phyloP scores from a whole-genome alignment of 768 basidiomycete genomes.

The Neoboletus subvelutipes region DNA sequence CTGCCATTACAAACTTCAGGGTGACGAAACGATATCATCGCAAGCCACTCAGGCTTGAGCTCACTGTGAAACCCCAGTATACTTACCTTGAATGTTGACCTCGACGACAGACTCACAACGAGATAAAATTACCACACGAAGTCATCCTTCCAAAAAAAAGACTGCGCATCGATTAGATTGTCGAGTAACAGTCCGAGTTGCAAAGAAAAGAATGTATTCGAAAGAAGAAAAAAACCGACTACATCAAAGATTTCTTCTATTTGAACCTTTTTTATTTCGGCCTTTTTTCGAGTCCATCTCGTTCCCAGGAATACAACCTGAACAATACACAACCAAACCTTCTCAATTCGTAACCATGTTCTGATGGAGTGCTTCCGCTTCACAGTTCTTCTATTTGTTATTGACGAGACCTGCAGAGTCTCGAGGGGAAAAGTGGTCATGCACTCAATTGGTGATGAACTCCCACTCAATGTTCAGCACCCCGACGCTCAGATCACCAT shows the following conservation, averaged over 20 bases:
- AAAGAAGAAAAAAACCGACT: background rate
- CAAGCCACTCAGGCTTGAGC: too few relatives aligned
- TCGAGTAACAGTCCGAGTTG: background rate
- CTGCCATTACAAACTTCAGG: background rate
- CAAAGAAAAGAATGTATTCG: background rate
- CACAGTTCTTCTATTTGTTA: constrained; percentile 9
- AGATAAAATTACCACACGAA: background rate
- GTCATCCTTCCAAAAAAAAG: too few relatives aligned
- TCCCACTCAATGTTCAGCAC: constrained; percentile 54
- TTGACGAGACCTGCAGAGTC: constrained; percentile 4
- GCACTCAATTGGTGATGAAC: constrained; percentile 30
- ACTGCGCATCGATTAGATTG: too few relatives aligned
- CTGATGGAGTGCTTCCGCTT: constrained; percentile 13
- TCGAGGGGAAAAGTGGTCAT: background rate
- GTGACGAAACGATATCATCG: too few relatives aligned
- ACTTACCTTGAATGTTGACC: background rate
- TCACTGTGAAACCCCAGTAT: background rate
- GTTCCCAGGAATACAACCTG: background rate
- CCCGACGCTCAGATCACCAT: constrained; percentile 43
- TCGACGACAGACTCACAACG: background rate
- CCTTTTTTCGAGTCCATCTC: constrained; percentile 7
- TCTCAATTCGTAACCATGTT: constrained; percentile 13
- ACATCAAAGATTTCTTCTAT: constrained; percentile 2
- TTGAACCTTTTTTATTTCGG: background rate
- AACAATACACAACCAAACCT: constrained; percentile 23